phyloP scores from a whole-genome alignment of 2,329 filamentous ascomycete species.

The Cladosporium halotolerans region DNA sequence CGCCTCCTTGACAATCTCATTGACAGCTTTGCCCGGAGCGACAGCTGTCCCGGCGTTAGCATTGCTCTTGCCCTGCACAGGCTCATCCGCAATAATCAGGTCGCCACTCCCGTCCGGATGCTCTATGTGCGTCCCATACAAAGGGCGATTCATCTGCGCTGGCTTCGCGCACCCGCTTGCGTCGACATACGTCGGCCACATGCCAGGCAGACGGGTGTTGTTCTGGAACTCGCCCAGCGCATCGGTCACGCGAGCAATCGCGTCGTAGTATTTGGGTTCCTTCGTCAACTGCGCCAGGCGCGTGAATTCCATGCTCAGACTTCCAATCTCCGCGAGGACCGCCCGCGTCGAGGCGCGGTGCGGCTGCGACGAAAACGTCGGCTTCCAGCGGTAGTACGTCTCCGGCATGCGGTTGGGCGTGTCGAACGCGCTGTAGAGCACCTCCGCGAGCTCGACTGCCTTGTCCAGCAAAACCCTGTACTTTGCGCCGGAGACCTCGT shows the following conservation, averaged over 20 bases:
- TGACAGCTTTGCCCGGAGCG: not conserved
- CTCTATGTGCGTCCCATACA: not conserved
- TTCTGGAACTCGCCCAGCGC: slow-evolving; percentile 70
- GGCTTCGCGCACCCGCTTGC: slow-evolving; percentile 66
- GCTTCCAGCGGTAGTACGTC: slow-evolving; percentile 72
- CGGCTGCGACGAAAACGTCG: slow-evolving; percentile 55
- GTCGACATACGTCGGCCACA: slow-evolving; percentile 75
- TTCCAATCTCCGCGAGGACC: slow-evolving; percentile 65
- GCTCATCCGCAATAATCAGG: slow-evolving; percentile 14
- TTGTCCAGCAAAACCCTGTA: slow-evolving; percentile 69
- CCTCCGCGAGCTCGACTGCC: slow-evolving; percentile 70
- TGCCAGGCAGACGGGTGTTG: slow-evolving; percentile 62
- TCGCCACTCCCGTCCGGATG: slow-evolving; percentile 19
- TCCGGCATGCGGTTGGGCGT: slow-evolving; percentile 91
- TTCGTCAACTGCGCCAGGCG: slow-evolving; percentile 79
- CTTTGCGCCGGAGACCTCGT: slow-evolving; percentile 70
- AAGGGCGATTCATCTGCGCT: slow-evolving; percentile 14
- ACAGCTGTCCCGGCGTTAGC: not conserved
- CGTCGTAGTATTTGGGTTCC: slow-evolving; percentile 80
- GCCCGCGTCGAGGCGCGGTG: slow-evolving; percentile 54
- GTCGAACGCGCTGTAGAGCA: slow-evolving; percentile 78
- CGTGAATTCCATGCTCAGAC: slow-evolving; percentile 82
- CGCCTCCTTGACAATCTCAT: slow-evolving; percentile 5
- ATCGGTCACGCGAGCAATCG: slow-evolving; percentile 77
- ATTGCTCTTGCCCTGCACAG: slow-evolving; percentile 6